Evolutionary conservation across 148 eudicot genomes (phyloP).

Genomic region (Camellia granthamiana): DNA sequence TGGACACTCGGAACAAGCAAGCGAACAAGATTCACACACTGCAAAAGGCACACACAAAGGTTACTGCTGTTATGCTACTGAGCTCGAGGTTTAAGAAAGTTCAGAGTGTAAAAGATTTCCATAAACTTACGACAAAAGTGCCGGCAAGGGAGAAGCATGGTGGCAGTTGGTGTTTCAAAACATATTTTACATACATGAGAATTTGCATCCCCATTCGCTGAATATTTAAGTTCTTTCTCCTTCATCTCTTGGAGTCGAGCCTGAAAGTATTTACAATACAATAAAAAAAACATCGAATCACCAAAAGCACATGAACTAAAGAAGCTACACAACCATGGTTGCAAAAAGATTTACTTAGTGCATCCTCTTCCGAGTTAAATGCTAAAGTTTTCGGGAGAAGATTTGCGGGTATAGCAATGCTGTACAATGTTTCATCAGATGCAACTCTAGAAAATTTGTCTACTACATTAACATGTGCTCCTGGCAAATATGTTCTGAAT

Average conservation of each 20-base stretch:
- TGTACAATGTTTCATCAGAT: too few species aligned
- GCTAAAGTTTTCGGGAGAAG: slow-evolving; percentile 1
- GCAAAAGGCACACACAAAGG: slow-evolving; percentile 32
- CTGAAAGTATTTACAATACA: slow-evolving; percentile 31
- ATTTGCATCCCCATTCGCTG: slow-evolving; percentile 62
- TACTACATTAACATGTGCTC: too few species aligned
- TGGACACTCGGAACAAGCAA: slow-evolving; percentile 80
- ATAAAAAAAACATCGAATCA: not conserved
- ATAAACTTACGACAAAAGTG: slow-evolving; percentile 76
- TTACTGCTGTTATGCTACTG: not conserved
- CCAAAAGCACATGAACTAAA: not conserved
- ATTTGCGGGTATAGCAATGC: not conserved
- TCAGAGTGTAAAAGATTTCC: not conserved
- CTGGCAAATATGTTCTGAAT: too few species aligned
- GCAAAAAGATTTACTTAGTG: not conserved
- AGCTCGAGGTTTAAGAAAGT: not conserved
- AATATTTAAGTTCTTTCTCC: slow-evolving; percentile 72
- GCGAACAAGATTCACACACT: slow-evolving; percentile 89
- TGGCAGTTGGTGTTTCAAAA: slow-evolving; percentile 73
- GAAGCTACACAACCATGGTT: not conserved
- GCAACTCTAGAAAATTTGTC: too few species aligned
- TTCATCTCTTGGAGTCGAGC: slow-evolving; percentile 99
- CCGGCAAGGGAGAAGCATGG: slow-evolving; percentile 92
- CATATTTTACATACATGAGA: slow-evolving; percentile 97
- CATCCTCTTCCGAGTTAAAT: not conserved